Evolutionary conservation across 371 early-diverging fungal species (phyloP), one percentile per base, ranked within the genome.

Genomic region (Saksenaea vasiformis): DNA sequence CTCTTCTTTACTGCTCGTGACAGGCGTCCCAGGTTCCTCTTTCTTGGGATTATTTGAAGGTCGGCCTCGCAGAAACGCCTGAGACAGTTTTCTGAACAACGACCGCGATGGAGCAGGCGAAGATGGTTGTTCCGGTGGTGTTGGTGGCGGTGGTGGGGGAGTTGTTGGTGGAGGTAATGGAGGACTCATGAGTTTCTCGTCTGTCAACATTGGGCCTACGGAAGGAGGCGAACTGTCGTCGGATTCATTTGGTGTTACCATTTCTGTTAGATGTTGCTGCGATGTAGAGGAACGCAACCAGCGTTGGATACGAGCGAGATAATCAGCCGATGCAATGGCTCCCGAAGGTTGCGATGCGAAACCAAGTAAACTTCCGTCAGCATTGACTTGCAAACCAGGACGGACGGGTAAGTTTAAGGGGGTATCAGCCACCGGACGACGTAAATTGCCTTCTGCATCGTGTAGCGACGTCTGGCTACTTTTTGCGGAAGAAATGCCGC

Each of bases 221-320:
- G 54, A 61, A 3, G 28, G 37, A 13, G 47, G 58, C 5, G 64
- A 35, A 22, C 47, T 1, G 19, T 53, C 61, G 8, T 53, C 54
- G 10, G 51, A 17, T 47, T 47, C 51, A 22, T 47, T 47, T 4
- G 56, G 38, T 24, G 35, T 19, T 14, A 22, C 53, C 7, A 64
- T 68, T 36, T 56, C 54, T 11, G 66, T 62, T 19, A 79, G 61
- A 17, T 74, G 71, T 44, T 79, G 74, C 10, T 76, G 74, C 10
- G 79, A 79, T 13, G 74, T 62, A 15, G 77, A 76, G 26, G 79
- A 79, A 14, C 73, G 74, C 44, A 79, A 66, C 79, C 79, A 79
- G 26, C 79, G 79, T 36, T 79, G 79, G 54, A 79, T 74, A 17
- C 79, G 69, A 28, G 61, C 64, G 1, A 79, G 56, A 28, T 79